Base-by-base conservation (phyloP, 75 land plant species). In the Adiantum capillusveneris region DNA sequence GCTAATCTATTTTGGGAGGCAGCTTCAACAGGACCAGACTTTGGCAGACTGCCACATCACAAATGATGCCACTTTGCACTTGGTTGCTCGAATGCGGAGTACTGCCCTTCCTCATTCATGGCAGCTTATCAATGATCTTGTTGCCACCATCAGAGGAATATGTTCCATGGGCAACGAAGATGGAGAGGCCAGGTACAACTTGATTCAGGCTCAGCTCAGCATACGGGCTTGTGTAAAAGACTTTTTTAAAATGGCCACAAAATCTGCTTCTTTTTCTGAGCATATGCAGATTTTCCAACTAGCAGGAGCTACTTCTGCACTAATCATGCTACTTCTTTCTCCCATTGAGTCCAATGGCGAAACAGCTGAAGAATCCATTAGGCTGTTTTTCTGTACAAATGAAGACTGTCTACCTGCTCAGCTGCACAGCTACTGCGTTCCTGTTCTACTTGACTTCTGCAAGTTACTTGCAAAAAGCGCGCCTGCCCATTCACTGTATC, bases 61-160 rank as follows among this genome's bases (percentile, higher is more conserved):
- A 18, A 81, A 79, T 25, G 91, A 90, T 65, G 68, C 91, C 31
- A 65, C 61, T 16, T 74, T 94, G 26, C 75, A 81, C 14, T 61
- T 94, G 39, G 87, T 84, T 17, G 88, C 81, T 1, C 76, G 91
- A 29, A 83, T 94, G 82, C 52, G 96, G 19, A 80, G 84, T 68
- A 86, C 91, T 2, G 66, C 56, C 13, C 65, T 77, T 39, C 91
- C 96, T 16, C 64, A 50, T 28, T 71, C 91, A 2, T 94, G 96
- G 96, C 85, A 76, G 63, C 64, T 77, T 22, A 65, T 74, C 56
- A 77, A 82, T 56, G 88, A 89, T 49, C 61, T 90, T 31, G 73
- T 85, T 34, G 54, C 75, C 3, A 49, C 74, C 6, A 59, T 88
- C 17, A 53, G 74, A 37, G 19, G 7, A 16, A 63, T 68, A 29